Conservation (phyloP, 2,329 filamentous ascomycete species). For the Orbilia quercus region DNA sequence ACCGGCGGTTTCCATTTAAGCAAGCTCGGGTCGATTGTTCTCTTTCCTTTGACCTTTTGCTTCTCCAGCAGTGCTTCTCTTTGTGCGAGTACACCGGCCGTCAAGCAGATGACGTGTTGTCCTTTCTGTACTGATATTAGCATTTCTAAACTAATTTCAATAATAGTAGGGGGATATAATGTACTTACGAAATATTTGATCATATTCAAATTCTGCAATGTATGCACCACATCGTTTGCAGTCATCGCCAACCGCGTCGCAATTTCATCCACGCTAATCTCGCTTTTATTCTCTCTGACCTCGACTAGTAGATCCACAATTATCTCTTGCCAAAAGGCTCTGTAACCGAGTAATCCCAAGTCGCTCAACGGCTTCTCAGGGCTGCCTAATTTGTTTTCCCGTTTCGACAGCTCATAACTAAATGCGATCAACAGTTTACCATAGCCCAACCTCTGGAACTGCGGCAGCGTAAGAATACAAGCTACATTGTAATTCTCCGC, state of each 20-base stretch:
- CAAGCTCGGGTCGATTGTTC: conserved; percentile 78
- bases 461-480: conserved; percentile 94
- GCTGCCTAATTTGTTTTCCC: conserved; percentile 92
- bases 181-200: conserved; percentile 79
- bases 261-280: conserved; percentile 86
- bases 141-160: background rate
- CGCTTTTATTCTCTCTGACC: conserved; percentile 74
- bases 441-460: conserved; percentile 95
- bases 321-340: conserved; percentile 97
- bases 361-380: conserved; percentile 97
- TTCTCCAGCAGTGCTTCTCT: conserved; percentile 79
- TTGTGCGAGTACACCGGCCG: conserved; percentile 79
- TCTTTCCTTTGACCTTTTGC: conserved; percentile 79
- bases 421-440: conserved; percentile 95
- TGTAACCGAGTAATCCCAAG: conserved; percentile 89
- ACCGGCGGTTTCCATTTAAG: conserved; percentile 97
- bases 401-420: conserved; percentile 94
- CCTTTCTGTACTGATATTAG: conserved; percentile 71
- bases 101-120: conserved; percentile 94
- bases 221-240: conserved; percentile 95
- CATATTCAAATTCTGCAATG: conserved; percentile 92
- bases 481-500: conserved; percentile 98
- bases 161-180: background rate
- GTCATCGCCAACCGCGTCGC: conserved; percentile 88
- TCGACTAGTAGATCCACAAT: conserved; percentile 87